Evolutionary conservation across 805 yeast genomes (phyloP), one percentile per base, ranked within the genome.

Genomic region (Ogataea parapolymorpha): DNA sequence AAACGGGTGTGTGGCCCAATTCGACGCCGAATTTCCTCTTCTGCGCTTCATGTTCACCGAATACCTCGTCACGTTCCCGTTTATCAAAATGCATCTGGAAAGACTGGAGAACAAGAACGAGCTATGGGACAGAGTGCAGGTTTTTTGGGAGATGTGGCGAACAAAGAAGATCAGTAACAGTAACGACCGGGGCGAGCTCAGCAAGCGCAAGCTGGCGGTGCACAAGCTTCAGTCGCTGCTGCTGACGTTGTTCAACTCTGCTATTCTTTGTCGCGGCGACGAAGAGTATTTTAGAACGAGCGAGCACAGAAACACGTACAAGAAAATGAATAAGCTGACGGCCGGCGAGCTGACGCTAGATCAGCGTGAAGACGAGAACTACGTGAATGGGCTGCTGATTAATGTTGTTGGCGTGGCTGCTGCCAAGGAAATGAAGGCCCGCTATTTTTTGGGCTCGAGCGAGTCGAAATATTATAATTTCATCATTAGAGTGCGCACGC

Each of bases 41-140:
- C 56, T 84, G 16, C 68, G 82, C 47, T 86, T 74, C 62, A 74
- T 87, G 46, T 79, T 90, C 58, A 60, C 69, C 35, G 67, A 77
- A 32, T 82, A 81, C 45, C 61, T 90, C 3, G 68, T 71, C 38
- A 76, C 82, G 1, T 83, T 91, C 52, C 98, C 99, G 0, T 82
- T 89, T 55, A 67, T 93, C 24, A 71, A 75, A 32, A 73, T 74
- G 31, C 77, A 78, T 37, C 44, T 63, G 41, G 42, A 47, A 17
- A 29, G 36, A 1, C 39, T 44, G 28, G 38, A 37, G 5, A 45
- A 50, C 15, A 48, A 50, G 23, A 49, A 51, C 22, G 46, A 39
- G 13, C 86, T 91, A 55, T 91, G 97, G 96, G 77, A 77, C 33
- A 81, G 82, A 35, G 80, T 89, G 0, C 96, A 90, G 62, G 80